phyloP scores from a whole-genome alignment of 2,329 filamentous ascomycete species.

The Colletotrichum horii region DNA sequence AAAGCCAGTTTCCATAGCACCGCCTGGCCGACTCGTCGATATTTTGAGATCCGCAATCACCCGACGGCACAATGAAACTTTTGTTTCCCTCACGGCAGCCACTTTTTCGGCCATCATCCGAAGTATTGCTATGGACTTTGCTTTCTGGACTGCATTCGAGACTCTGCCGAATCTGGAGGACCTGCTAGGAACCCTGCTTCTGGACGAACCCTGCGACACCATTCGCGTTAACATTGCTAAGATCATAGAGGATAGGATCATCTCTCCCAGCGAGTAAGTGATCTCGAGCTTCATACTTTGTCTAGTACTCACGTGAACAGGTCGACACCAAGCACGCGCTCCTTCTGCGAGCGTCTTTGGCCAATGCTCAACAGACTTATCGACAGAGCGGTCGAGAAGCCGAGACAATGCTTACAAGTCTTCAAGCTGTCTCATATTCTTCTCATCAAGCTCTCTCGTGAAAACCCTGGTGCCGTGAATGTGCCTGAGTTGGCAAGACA shows the following conservation, averaged over 20 bases:
- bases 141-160: conserved; percentile 45
- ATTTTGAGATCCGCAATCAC: conserved; percentile 29
- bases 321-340: conserved; percentile 33
- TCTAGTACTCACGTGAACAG: conserved; percentile 19
- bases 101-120: conserved; percentile 45
- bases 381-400: conserved; percentile 34
- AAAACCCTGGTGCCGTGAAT: conserved; percentile 18
- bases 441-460: conserved; percentile 37
- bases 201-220: conserved; percentile 37
- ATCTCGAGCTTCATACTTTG: conserved; percentile 17
- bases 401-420: conserved; percentile 47
- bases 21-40: conserved; percentile 30
- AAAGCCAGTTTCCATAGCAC: conserved; percentile 26
- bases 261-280: conserved; percentile 15
- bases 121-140: conserved; percentile 39
- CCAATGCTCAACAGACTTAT: conserved; percentile 44
- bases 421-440: conserved; percentile 47
- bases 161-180: conserved; percentile 27
- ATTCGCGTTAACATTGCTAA: conserved; percentile 41
- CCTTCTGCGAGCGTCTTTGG: conserved; percentile 54
- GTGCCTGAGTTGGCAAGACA: conserved; percentile 28
- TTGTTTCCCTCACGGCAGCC: conserved; percentile 28
- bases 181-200: conserved; percentile 39
- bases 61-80: not conserved
- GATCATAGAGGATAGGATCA: conserved; percentile 35